These are phyloP conservation scores for Nicotiana paniculata DNA, from an alignment of 257 asterid species.

Conservation along the genomic window DNA sequence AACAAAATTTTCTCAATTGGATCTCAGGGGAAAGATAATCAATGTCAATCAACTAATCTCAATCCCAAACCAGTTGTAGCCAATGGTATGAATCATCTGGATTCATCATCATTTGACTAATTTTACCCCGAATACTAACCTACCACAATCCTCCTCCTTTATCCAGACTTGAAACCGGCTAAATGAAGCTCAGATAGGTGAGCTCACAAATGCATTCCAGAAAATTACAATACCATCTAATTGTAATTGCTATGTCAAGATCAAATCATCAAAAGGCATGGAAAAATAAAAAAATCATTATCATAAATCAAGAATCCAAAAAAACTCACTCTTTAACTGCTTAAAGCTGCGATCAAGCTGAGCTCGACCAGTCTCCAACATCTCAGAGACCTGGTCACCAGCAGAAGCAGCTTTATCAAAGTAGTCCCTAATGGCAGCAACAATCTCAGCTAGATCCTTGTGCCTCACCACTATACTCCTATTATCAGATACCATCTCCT, in stretches of 20 bases:
- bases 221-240: neutral
- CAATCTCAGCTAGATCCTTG: conserved; percentile 81
- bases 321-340: conserved; percentile 71
- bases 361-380: conserved; percentile 87
- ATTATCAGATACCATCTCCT: conserved; percentile 50
- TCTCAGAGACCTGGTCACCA: conserved; percentile 86
- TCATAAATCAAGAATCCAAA: neutral
- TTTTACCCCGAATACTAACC: neutral
- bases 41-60: neutral
- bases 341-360: conserved; percentile 86
- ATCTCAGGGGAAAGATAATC: neutral
- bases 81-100: neutral
- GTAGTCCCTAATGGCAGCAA: conserved; percentile 69
- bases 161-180: neutral
- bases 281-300: neutral
- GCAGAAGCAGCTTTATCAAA: conserved; percentile 86
- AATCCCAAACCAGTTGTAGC: neutral
- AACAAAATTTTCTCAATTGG: neutral
- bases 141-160: neutral
- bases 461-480: conserved; percentile 80
- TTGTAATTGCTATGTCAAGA: neutral
- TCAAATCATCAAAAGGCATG: neutral
- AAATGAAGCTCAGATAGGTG: neutral
- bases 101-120: neutral
- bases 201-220: neutral